Percentiles rank a stretch among this genome's conserved stretches.
Conservation (phyloP, 331 rosid species). For the Acacia pycnantha region DNA sequence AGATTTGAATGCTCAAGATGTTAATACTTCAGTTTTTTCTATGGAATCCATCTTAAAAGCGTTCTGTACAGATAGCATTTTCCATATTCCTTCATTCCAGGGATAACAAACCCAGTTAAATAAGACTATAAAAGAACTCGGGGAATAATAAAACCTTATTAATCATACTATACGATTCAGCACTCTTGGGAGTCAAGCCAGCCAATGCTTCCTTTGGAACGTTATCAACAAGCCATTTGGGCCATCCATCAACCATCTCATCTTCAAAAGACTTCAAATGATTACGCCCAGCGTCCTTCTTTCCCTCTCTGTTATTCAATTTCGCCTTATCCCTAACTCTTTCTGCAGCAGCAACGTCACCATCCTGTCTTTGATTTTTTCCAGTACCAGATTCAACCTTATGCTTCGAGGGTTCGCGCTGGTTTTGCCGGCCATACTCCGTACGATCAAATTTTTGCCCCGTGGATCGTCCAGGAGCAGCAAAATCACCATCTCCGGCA, state of each 20-base stretch:
- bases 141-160: conserved; percentile 48
- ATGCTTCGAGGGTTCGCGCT: conserved; percentile 21
- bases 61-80: not conserved
- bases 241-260: conserved; percentile 56
- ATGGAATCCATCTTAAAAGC: not conserved
- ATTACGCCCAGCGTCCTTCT: conserved; percentile 19
- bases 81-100: conserved; percentile 1
- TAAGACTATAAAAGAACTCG: not conserved
- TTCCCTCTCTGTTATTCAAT: conserved; percentile 2
- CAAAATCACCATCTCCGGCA: conserved; percentile 36
- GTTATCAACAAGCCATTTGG: conserved; percentile 63
- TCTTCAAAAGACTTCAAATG: conserved; percentile 39
- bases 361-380: conserved; percentile 18
- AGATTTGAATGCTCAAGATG: not conserved
- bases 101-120: not conserved
- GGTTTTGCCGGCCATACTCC: conserved; percentile 11
- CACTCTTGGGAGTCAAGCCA: conserved; percentile 69
- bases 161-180: conserved; percentile 68
- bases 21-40: not conserved
- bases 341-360: not conserved
- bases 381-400: conserved; percentile 24
- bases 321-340: conserved; percentile 19
- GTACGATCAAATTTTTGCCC: conserved; percentile 33
- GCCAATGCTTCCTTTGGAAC: conserved; percentile 51
- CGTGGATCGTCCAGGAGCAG: conserved; percentile 48